These are phyloP conservation scores for Alnus glutinosa DNA, from an alignment of 306 rosid species.

Conservation along the genomic window DNA sequence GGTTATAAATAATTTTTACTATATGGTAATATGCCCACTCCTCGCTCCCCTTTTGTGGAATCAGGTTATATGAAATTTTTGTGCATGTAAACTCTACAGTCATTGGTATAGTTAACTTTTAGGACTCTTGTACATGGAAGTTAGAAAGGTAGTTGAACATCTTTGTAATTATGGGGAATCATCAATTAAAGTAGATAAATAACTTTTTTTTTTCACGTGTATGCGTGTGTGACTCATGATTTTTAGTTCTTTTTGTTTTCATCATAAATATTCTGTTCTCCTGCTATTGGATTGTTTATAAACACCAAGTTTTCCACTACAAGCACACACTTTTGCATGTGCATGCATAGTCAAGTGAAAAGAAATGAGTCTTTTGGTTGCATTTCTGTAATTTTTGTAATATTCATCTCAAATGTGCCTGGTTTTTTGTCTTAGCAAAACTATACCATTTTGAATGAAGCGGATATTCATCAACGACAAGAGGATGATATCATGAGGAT, in stretches of 20 bases:
- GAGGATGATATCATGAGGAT: constrained; percentile 60
- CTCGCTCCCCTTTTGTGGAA: background rate
- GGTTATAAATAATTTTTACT: background rate
- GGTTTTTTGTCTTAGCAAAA: constrained; percentile 44
- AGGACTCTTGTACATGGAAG: background rate
- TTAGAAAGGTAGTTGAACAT: background rate
- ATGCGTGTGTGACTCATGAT: background rate
- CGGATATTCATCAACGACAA: constrained; percentile 57
- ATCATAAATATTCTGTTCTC: background rate
- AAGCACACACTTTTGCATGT: background rate
- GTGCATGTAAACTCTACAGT: background rate
- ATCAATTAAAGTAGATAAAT: background rate
- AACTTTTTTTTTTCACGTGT: too few species aligned
- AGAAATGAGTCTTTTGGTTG: background rate
- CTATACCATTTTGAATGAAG: constrained; percentile 54
- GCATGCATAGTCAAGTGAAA: background rate
- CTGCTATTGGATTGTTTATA: background rate
- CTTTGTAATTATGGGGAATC: background rate
- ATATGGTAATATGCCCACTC: background rate
- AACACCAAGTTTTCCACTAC: background rate
- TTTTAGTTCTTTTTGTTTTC: background rate
- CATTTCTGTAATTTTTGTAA: background rate
- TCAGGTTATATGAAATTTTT: background rate
- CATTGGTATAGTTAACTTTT: background rate
- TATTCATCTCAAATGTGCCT: constrained; percentile 2